Conservation (phyloP, 1,284 basidiomycete species). For the Pterulicium gracile region DNA sequence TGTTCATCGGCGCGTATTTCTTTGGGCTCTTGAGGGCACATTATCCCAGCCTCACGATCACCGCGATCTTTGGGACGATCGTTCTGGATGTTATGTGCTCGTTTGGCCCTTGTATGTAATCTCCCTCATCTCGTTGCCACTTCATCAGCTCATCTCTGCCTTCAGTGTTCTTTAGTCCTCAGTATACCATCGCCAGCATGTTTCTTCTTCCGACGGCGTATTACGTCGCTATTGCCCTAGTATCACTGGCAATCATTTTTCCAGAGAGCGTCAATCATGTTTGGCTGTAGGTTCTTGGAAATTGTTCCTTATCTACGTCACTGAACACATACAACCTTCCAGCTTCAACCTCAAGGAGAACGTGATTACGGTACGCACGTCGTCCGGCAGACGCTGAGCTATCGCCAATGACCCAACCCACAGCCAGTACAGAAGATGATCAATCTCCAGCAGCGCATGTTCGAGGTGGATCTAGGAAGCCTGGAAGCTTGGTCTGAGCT, state of each 20-base stretch:
- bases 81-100: constrained; percentile 50
- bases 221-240: constrained; percentile 52
- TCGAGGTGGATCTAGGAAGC: constrained; percentile 21
- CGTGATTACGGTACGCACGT: constrained; percentile 24
- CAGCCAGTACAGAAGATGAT: constrained; percentile 23
- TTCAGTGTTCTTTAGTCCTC: constrained; percentile 50
- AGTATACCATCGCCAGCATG: constrained; percentile 52
- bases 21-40: constrained; percentile 52
- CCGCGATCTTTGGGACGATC: constrained; percentile 48
- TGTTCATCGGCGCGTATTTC: constrained; percentile 54
- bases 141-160: constrained; percentile 9
- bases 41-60: constrained; percentile 46
- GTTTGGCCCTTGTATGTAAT: constrained; percentile 30
- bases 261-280: constrained; percentile 61
- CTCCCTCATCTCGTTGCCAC: background rate
- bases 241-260: constrained; percentile 52
- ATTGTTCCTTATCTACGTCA: background rate
- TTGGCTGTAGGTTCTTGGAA: constrained; percentile 23
- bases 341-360: constrained; percentile 27
- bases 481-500: constrained; percentile 18
- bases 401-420: background rate
- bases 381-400: background rate
- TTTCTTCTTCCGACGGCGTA: constrained; percentile 49
- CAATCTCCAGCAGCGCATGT: constrained; percentile 21
- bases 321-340: constrained; percentile 18